Evolutionary conservation across 2,329 filamentous ascomycete species (phyloP), one percentile per base, ranked within the genome.

Genomic region (Fusarium bactridioides): DNA sequence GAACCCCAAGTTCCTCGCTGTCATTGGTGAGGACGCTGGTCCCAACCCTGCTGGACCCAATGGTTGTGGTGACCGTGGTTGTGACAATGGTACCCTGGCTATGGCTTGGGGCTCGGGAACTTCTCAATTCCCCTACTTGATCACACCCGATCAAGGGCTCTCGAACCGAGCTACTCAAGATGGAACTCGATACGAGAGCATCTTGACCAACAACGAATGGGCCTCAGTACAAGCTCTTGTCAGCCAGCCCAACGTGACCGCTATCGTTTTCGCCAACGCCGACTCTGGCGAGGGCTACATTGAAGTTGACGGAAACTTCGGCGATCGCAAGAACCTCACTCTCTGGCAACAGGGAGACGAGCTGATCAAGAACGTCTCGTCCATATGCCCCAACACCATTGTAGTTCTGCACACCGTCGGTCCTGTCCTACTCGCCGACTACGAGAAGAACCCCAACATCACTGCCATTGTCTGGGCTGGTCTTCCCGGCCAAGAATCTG

Each of bases 251-350:
- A 84, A 90, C 64, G 90, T 89, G 19, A 90, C 91, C 2, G 85
- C 95, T 72, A 88, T 99, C 45, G 94, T 98, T 16, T 98, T 98
- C 76, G 95, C 93, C 78, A 97, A 97, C 74, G 91, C 94, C 19
- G 88, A 95, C 79, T 89, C 92, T 7, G 95, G 95, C 59, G 96
- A 98, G 82, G 94, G 94, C 10, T 98, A 89, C 83, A 94, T 98
- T 78, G 87, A 83, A 33, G 89, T 97, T 4, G 95, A 95, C 70
- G 92, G 90, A 60, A 98, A 98, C 80, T 85, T 87, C 66, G 96
- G 96, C 64, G 95, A 98, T 81, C 92, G 96, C 59, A 94, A 95
- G 78, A 98, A 99, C 83, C 86, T 99, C 41, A 97, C 94, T 1
- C 86, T 97, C 1, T 98, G 95, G 95, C 87, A 91, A 67, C 88